These are phyloP conservation scores for Trichophyton benhamiae DNA, from an alignment of 2,329 filamentous ascomycete genomes.

Conservation along the genomic window DNA sequence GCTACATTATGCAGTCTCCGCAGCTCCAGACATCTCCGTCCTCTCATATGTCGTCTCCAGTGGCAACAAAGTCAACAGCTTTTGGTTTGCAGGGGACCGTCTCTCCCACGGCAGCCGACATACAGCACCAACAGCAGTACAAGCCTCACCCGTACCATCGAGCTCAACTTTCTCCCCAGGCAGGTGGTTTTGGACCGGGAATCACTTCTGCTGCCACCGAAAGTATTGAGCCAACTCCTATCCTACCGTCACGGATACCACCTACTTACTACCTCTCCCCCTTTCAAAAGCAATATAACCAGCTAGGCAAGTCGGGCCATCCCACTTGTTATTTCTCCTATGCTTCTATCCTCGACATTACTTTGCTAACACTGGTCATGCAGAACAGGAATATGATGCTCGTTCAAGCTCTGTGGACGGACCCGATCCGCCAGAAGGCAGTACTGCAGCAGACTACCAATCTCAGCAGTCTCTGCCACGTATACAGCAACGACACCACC, in stretches of 20 bases:
- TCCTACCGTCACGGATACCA: constrained; percentile 24
- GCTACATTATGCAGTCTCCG: constrained; percentile 45
- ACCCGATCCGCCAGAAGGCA: constrained; percentile 53
- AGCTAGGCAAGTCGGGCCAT: constrained; percentile 67
- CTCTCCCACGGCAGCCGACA: constrained; percentile 48
- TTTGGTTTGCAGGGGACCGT: constrained; percentile 49
- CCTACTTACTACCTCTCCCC: constrained; percentile 63
- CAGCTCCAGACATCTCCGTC: constrained; percentile 71
- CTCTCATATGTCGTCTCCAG: constrained; percentile 61
- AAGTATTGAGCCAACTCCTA: constrained; percentile 16
- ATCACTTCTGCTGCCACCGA: constrained; percentile 20
- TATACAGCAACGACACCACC: not conserved
- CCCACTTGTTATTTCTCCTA: not conserved
- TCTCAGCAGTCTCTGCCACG: constrained; percentile 37
- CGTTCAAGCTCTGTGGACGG: constrained; percentile 83
- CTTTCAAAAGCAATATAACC: constrained; percentile 89
- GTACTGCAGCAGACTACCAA: constrained; percentile 48
- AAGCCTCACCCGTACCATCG: constrained; percentile 6
- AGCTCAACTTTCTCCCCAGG: not conserved
- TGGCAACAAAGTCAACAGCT: constrained; percentile 49
- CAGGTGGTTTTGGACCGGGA: constrained; percentile 27
- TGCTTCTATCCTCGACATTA: not conserved
- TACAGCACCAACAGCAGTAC: constrained; percentile 39
- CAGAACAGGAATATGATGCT: constrained; percentile 95
- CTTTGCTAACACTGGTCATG: not conserved